phyloP scores from a whole-genome alignment of 2,329 filamentous ascomycete genomes.

The Pyrenochaeta sp. region DNA sequence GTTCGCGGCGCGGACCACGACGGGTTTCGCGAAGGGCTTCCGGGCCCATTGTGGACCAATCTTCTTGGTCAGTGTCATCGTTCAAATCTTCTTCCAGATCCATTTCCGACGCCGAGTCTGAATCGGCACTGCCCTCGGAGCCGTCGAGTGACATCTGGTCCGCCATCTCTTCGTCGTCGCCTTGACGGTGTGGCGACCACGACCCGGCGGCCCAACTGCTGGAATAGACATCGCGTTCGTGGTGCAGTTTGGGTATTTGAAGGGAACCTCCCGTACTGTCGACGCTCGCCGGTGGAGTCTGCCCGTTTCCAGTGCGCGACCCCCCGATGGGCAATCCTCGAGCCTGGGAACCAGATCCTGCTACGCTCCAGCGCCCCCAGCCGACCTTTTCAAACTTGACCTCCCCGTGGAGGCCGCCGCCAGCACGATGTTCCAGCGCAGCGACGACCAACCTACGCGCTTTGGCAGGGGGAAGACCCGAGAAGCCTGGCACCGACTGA shows the following conservation, averaged over 20 bases:
- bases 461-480: conserved; percentile 86
- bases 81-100: conserved; percentile 75
- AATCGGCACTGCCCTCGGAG: conserved; percentile 70
- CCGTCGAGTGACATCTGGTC: conserved; percentile 94
- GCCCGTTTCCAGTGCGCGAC: conserved; percentile 37
- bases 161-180: conserved; percentile 64
- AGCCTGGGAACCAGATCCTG: conserved; percentile 62
- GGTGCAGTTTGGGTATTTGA: conserved; percentile 54
- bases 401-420: conserved; percentile 69
- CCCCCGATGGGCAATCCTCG: conserved; percentile 49
- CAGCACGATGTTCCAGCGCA: conserved; percentile 82
- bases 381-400: conserved; percentile 94
- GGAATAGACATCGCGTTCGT: conserved; percentile 52
- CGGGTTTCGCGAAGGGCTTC: conserved; percentile 76
- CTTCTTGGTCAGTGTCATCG: conserved; percentile 92
- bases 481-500: conserved; percentile 91
- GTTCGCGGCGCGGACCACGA: conserved; percentile 39
- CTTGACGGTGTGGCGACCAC: conserved; percentile 67
- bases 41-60: conserved; percentile 91
- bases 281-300: conserved; percentile 62
- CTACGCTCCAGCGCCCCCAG: conserved; percentile 92
- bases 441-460: conserved; percentile 91
- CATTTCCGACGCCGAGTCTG: conserved; percentile 75
- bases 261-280: conserved; percentile 52
- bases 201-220: conserved; percentile 75